phyloP scores from a whole-genome alignment of 352 stramenopile species.

The Phytophthora citricola region DNA sequence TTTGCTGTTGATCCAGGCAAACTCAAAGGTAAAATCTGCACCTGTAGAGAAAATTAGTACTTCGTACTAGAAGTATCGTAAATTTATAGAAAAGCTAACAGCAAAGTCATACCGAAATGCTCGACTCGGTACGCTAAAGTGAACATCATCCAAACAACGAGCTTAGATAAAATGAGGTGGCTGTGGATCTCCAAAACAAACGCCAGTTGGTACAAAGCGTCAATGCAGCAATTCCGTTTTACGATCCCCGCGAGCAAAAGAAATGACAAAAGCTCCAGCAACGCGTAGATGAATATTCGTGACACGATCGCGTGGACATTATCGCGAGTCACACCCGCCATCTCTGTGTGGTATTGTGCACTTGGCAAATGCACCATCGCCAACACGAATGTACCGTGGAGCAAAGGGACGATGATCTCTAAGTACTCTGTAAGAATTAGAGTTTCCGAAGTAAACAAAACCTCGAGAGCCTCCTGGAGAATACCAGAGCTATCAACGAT shows the following conservation, averaged over 20 bases:
- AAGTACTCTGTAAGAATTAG: conserved; percentile 13
- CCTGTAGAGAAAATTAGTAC: too few species aligned
- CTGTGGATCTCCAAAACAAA: conserved; percentile 22
- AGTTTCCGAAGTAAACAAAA: conserved; percentile 4
- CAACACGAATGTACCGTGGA: conserved; percentile 2
- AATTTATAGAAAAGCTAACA: too few species aligned
- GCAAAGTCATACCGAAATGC: too few species aligned
- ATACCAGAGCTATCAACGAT: background rate
- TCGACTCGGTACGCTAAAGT: too few species aligned
- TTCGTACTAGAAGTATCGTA: too few species aligned
- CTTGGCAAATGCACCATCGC: conserved; percentile 8
- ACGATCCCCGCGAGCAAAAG: conserved; percentile 7
- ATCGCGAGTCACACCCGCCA: background rate
- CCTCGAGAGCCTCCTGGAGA: background rate
- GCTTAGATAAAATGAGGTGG: too few species aligned
- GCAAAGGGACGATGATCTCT: conserved; percentile 1
- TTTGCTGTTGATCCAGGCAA: too few species aligned
- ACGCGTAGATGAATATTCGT: conserved; percentile 13
- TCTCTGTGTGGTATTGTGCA: conserved; percentile 8
- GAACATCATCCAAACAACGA: too few species aligned
- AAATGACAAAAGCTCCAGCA: conserved; percentile 27
- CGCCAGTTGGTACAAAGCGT: conserved; percentile 24
- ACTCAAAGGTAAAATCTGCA: too few species aligned
- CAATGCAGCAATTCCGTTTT: conserved; percentile 13
- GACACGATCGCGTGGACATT: conserved; percentile 1